These are phyloP conservation scores for Salvia hispanica DNA, from an alignment of 257 asterid species.

Conservation along the genomic window DNA sequence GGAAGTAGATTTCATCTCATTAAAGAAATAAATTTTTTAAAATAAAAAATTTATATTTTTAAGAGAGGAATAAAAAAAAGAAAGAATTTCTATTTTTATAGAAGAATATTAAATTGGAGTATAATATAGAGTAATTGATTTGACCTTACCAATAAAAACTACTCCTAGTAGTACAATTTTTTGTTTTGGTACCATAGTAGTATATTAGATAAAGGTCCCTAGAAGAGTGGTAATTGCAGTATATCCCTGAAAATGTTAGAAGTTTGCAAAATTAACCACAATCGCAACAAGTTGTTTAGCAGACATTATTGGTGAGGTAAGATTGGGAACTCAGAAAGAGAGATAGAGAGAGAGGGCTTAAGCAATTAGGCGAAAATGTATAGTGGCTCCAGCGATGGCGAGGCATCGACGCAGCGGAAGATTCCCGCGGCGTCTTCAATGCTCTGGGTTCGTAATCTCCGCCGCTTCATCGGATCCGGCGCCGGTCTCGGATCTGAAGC, in stretches of 20 bases:
- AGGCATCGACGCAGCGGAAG: slow-evolving; percentile 65
- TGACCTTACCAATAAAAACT: no score
- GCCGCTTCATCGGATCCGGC: slow-evolving; percentile 96
- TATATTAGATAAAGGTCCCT: no score
- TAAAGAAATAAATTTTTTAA: no score
- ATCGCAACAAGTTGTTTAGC: background rate
- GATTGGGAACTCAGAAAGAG: slow-evolving; percentile 19
- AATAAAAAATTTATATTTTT: no score
- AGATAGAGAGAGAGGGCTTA: slow-evolving; percentile 33
- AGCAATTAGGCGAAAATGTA: slow-evolving; percentile 50
- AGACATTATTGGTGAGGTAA: slow-evolving; percentile 30
- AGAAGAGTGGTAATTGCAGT: background rate
- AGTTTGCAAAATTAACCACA: slow-evolving; percentile 8
- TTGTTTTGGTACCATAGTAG: no score
- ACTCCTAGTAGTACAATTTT: no score
- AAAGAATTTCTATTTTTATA: no score
- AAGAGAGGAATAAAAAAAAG: no score
- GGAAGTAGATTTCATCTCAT: no score
- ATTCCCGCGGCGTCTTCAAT: slow-evolving; percentile 91
- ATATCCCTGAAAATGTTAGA: background rate
- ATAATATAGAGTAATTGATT: no score
- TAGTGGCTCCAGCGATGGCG: slow-evolving; percentile 81
- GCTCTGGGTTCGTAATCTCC: slow-evolving; percentile 99
- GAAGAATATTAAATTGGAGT: no score
- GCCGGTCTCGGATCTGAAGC: slow-evolving; percentile 99